Conservation (phyloP, 768 basidiomycete species). For the Sarcodon sp. region DNA sequence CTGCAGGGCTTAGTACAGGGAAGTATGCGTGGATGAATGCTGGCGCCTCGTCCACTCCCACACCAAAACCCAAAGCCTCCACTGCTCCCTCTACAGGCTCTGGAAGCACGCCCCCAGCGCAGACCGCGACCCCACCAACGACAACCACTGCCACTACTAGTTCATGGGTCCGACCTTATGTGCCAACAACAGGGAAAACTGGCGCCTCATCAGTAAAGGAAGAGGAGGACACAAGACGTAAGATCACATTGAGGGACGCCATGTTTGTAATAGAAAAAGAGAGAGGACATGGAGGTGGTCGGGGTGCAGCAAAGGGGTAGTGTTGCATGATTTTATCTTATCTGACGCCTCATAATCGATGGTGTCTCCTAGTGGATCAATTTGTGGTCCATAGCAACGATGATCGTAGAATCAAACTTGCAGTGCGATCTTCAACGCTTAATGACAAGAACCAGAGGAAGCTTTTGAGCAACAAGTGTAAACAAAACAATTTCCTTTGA, state of each 20-base stretch:
- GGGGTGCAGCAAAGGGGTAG: constrained; percentile 53
- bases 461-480: too few relatives aligned
- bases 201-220: constrained; percentile 17
- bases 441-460: too few relatives aligned
- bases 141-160: constrained; percentile 16
- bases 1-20: constrained; percentile 64
- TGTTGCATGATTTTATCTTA: too few relatives aligned
- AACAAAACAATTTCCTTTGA: not conserved
- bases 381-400: too few relatives aligned
- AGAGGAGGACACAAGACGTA: constrained; percentile 42
- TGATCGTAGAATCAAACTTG: too few relatives aligned
- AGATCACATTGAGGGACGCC: constrained; percentile 66
- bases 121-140: constrained; percentile 18
- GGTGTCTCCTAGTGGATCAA: too few relatives aligned
- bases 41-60: constrained; percentile 30
- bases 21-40: constrained; percentile 87
- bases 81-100: constrained; percentile 21
- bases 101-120: constrained; percentile 10
- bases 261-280: constrained; percentile 82
- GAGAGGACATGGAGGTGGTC: constrained; percentile 70
- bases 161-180: constrained; percentile 54
- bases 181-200: constrained; percentile 35
- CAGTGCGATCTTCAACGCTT: too few relatives aligned
- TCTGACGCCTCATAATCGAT: too few relatives aligned
- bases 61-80: constrained; percentile 20